Evolutionary conservation across 345 rosid genomes (phyloP), one percentile per base, ranked within the genome.

Genomic region (Brassica carinata): DNA sequence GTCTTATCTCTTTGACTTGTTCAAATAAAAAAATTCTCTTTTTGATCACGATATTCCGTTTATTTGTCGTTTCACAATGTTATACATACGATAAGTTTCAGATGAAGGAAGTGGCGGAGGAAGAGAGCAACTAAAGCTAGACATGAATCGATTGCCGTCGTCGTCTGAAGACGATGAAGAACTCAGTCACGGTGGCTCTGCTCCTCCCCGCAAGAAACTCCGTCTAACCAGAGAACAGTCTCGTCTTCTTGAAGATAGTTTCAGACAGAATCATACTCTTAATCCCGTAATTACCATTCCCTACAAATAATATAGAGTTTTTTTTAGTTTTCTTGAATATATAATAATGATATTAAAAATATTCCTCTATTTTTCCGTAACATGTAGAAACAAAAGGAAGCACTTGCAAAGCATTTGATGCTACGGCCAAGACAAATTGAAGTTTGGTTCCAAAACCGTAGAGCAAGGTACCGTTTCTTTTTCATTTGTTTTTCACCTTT

Each of bases 381-480:
- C 75, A 58, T 72, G 82, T 90, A 95, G 99, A 93, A 90, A 79
- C 98, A 95, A 85, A 95, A 95, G 84, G 99, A 90, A 78, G 91
- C 86, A 80, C 83, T 95, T 85, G 96, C 99, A 61, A 61, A 68
- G 85, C 87, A 91, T 74, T 76, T 95, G 90, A 88, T 88, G 88
- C 91, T 95, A 78, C 85, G 87, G 83, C 92, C 97, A 62, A 85
- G 99, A 77, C 98, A 95, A 83, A 96, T 93, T 43, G 99, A 95
- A 84, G 99, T 95, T 68, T 95, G 99, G 99, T 95, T 95, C 86
- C 99, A 95, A 83, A 95, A 95, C 88, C 97, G 99, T 71, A 90
- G 99, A 90, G 99, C 99, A 88, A 91, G 99, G 99, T 95, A 87
- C 85, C 48, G 1, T 79, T 69, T 69, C 43, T 19, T 36, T 64